A percentile compares a stretch with the other conserved stretches of the same genome.
These are phyloP conservation scores for Rhizoclosmatium sp. DNA, from an alignment of 192 early-diverging fungal species.

Conservation along the genomic window DNA sequence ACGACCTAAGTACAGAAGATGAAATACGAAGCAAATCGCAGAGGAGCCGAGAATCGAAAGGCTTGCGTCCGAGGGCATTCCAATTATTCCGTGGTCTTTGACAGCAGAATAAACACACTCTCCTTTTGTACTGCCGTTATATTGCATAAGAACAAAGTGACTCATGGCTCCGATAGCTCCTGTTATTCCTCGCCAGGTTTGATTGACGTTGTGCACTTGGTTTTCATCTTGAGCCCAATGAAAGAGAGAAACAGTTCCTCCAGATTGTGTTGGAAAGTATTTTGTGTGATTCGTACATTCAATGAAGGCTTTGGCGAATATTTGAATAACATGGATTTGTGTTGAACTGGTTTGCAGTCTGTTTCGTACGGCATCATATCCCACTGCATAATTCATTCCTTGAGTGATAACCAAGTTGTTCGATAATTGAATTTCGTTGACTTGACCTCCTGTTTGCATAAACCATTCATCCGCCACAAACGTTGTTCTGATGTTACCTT, in stretches of 20 bases:
- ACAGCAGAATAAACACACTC: constrained; percentile 2
- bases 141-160: constrained; percentile 26
- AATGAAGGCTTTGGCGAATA: neutral
- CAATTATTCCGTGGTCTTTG: constrained; percentile 4
- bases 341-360: no score
- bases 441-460: constrained; percentile 17
- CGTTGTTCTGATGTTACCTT: neutral
- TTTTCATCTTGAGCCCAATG: neutral
- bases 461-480: constrained; percentile 34
- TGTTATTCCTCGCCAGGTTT: constrained; percentile 4
- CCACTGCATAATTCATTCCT: neutral
- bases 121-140: neutral
- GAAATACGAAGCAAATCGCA: neutral
- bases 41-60: neutral
- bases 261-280: constrained; percentile 7
- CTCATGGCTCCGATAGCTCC: constrained; percentile 13
- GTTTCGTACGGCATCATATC: neutral
- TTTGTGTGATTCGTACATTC: neutral
- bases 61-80: constrained; percentile 4
- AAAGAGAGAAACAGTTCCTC: neutral
- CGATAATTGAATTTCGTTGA: neutral
- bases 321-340: neutral
- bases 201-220: neutral
- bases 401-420: neutral
- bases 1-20: neutral